Evolutionary conservation across 345 rosid species (phyloP), one percentile per base, ranked within the genome.

Genomic region (Salix caprea): DNA sequence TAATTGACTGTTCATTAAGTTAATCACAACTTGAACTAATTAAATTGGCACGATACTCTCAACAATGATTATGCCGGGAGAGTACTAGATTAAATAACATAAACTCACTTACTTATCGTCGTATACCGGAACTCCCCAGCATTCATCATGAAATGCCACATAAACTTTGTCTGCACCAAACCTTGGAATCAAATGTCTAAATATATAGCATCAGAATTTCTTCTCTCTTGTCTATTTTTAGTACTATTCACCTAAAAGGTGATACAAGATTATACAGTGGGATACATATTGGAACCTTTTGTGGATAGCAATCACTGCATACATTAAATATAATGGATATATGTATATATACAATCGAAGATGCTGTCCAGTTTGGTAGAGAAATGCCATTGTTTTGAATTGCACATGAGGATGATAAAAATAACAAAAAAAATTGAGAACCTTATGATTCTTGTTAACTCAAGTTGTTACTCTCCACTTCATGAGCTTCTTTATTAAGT

Each of bases 111-210:
- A 94, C 99, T 85, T 86, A 78, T 96, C 99, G 69, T 96, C 98
- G 65, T 93, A 96, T 62, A 91, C 90, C 1, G 99, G 97, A 76
- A 91, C 97, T 65, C 99, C 99, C 99, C 99, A 96, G 74, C 85
- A 85, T 62, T 96, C 97, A 34, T 96, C 99, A 78, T 96, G 99
- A 87, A 96, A 96, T 67, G 88, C 83, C n/a, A 93, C 88, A 70
- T 96, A 93, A 44, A 78, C 93, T 79, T 85, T 84, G 76, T 96
- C 99, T 96, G 92, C 65, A 80, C 77, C 72, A 48, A 81, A 80
- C 30, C 37, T 13, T 19, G 23, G 48, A 48, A 67, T 72, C 60
- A 66, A 40, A 15, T 65, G 26, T 28, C 62, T n/a, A 52, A 4
- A 18, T 34, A 11, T 34, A 30, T 34, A 26, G 4, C 40, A 65